Evolutionary conservation across 1,284 basidiomycete species (phyloP).

Genomic region (Vanrija sp.): DNA sequence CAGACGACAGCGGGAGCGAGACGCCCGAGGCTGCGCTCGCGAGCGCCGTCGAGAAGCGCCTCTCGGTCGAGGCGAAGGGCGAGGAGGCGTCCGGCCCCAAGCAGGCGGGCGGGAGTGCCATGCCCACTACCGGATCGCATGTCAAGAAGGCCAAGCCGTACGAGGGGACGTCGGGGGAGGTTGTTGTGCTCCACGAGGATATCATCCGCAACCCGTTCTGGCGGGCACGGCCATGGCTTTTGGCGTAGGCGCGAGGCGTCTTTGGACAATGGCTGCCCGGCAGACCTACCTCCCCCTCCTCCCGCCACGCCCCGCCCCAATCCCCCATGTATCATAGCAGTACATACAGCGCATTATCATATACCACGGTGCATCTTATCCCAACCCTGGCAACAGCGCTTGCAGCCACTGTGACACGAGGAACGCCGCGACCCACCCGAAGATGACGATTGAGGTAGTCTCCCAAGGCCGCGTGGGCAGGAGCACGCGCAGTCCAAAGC

Average conservation of each 20-base stretch:
- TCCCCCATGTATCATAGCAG: too few relatives aligned
- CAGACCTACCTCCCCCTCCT: too few relatives aligned
- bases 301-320: too few relatives aligned
- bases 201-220: constrained; percentile 79
- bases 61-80: background rate
- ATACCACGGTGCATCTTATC: too few relatives aligned
- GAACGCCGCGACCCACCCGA: constrained; percentile 67
- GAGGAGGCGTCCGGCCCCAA: background rate
- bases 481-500: constrained; percentile 59
- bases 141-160: constrained; percentile 46
- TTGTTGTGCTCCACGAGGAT: constrained; percentile 68
- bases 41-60: background rate
- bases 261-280: too few relatives aligned
- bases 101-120: background rate
- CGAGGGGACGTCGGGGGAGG: constrained; percentile 51
- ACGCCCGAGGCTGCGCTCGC: too few relatives aligned
- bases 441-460: constrained; percentile 70
- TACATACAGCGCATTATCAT: too few relatives aligned
- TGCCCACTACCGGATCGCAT: background rate
- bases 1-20: background rate
- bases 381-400: too few relatives aligned
- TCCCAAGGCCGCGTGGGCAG: constrained; percentile 57
- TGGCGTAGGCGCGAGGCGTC: constrained; percentile 15
- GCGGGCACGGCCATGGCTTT: constrained; percentile 53
- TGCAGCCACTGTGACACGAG: too few relatives aligned